phyloP scores from a whole-genome alignment of 1,284 basidiomycete species.

The Rhodotorula glutinis region DNA sequence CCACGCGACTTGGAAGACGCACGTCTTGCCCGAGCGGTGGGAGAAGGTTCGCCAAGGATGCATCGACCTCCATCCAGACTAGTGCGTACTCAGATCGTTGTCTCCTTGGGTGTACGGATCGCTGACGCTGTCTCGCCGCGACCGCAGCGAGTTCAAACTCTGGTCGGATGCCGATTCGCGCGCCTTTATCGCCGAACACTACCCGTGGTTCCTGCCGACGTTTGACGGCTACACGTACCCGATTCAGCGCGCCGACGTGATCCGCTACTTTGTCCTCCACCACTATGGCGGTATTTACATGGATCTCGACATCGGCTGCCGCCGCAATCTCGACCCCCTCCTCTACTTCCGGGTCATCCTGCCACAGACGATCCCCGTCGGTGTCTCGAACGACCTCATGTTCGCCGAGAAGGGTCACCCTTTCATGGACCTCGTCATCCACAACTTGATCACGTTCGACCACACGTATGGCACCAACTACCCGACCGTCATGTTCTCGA shows the following conservation, averaged over 20 bases:
- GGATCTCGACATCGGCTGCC: conserved; percentile 94
- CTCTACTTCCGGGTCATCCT: conserved; percentile 85
- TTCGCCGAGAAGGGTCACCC: conserved; percentile 80
- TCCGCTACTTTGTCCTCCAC: conserved; percentile 96
- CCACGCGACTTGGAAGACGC: conserved; percentile 98
- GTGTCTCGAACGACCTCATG: conserved; percentile 96
- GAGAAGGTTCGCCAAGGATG: conserved; percentile 53
- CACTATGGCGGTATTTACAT: conserved; percentile 94
- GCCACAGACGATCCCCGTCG: conserved; percentile 92
- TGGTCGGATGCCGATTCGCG: conserved; percentile 93
- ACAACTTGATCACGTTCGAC: conserved; percentile 85
- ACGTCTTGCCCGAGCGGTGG: conserved; percentile 81
- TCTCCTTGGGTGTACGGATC: too few species aligned
- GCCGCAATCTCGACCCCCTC: conserved; percentile 82
- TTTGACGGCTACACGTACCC: conserved; percentile 89
- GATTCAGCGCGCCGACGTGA: conserved; percentile 95
- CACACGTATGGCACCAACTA: conserved; percentile 92
- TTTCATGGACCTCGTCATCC: conserved; percentile 88
- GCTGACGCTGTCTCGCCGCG: background rate
- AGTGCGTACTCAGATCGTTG: conserved; percentile 58
- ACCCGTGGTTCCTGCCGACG: conserved; percentile 87
- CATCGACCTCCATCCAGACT: conserved; percentile 63
- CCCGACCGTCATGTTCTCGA: conserved; percentile 99
- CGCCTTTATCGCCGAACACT: conserved; percentile 81
- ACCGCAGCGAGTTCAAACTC: conserved; percentile 80